These are phyloP conservation scores for Ogataea pini DNA, from an alignment of 805 yeast genomes.

Conservation along the genomic window DNA sequence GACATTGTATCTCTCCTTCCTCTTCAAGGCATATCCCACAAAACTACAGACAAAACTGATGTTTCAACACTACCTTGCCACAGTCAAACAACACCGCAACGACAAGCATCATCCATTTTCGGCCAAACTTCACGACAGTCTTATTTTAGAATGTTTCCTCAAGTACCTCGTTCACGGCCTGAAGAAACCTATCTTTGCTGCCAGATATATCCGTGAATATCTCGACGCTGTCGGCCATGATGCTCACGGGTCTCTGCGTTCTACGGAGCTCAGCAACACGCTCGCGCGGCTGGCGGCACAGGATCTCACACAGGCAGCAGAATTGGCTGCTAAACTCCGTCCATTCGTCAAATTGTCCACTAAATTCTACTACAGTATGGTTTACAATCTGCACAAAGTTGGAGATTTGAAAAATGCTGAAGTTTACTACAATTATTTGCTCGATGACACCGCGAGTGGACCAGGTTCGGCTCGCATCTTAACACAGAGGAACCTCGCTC, in stretches of 20 bases:
- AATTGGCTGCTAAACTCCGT: constrained; percentile 7
- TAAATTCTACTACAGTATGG: constrained; percentile 18
- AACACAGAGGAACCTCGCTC: constrained; percentile 10
- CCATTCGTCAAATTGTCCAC: constrained; percentile 9
- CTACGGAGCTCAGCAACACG: constrained; percentile 8
- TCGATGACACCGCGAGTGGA: constrained; percentile 1
- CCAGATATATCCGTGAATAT: constrained; percentile 10
- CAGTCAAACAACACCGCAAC: neutral
- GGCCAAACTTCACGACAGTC: constrained; percentile 16
- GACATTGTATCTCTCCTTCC: constrained; percentile 9
- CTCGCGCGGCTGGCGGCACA: constrained; percentile 14
- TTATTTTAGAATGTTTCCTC: constrained; percentile 23
- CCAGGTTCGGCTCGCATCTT: constrained; percentile 2
- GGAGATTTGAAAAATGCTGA: constrained; percentile 23
- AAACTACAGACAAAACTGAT: constrained; percentile 14
- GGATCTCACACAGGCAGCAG: constrained; percentile 15
- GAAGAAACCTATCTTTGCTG: constrained; percentile 17
- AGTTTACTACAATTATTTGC: constrained; percentile 16
- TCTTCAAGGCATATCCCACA: constrained; percentile 9
- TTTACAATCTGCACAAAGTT: constrained; percentile 20
- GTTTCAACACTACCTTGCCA: constrained; percentile 11
- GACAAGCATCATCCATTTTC: constrained; percentile 22
- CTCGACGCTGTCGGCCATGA: neutral
- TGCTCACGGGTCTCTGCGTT: constrained; percentile 8
- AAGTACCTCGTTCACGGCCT: constrained; percentile 9